These are phyloP conservation scores for Prinsepia uniflora DNA, from an alignment of 306 rosid genomes.

Conservation along the genomic window DNA sequence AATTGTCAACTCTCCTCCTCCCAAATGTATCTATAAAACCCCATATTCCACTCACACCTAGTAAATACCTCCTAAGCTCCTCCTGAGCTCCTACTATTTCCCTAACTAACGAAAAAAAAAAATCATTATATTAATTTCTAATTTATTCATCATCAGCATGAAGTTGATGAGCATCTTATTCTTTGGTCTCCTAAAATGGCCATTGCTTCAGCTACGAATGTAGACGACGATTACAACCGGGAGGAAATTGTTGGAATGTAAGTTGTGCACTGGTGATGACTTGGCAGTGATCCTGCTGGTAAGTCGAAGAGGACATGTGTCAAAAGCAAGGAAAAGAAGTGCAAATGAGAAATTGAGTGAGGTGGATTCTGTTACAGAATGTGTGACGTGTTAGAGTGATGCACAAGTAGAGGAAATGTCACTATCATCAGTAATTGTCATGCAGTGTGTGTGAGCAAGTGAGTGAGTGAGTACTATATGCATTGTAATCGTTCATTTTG, in stretches of 20 bases:
- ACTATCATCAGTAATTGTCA: too few species aligned
- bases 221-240: neutral
- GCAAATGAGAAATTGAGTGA: too few species aligned
- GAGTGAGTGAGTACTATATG: too few species aligned
- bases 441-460: too few species aligned
- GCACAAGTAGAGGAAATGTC: too few species aligned
- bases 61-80: neutral
- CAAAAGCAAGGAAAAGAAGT: too few species aligned
- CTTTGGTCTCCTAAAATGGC: constrained; percentile 4
- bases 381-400: too few species aligned
- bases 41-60: constrained; percentile 1
- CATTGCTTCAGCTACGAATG: constrained; percentile 11
- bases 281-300: too few species aligned
- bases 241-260: neutral
- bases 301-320: too few species aligned
- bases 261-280: too few species aligned
- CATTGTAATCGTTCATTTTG: too few species aligned
- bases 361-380: too few species aligned
- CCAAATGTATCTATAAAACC: constrained; percentile 9
- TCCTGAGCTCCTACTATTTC: neutral
- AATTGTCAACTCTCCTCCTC: constrained; percentile 13
- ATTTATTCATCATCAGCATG: constrained; percentile 18
- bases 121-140: neutral
- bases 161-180: constrained; percentile 3
- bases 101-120: neutral